Evolutionary conservation across 176 grass and related monocot genomes (phyloP).

Genomic region (Oryza longistaminata): DNA sequence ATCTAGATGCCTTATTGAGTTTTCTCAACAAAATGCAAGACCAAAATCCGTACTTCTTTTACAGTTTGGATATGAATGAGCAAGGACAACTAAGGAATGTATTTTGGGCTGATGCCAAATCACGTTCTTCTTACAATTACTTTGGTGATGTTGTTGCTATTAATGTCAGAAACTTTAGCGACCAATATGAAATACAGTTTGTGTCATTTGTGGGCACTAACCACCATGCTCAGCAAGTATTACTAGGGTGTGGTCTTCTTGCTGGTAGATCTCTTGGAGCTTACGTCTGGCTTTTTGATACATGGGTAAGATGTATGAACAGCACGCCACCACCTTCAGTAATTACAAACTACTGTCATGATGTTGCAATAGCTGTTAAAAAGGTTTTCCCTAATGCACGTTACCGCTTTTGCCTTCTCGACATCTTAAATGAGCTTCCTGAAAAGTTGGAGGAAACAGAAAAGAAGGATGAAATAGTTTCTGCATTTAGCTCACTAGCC

Average conservation of each 20-base stretch:
- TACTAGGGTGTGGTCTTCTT: slow-evolving; percentile 74
- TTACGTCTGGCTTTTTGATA: slow-evolving; percentile 80
- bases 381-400: slow-evolving; percentile 65
- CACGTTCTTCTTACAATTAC: slow-evolving; percentile 67
- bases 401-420: slow-evolving; percentile 72
- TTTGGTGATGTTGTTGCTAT: slow-evolving; percentile 78
- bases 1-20: slow-evolving; percentile 65
- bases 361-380: slow-evolving; percentile 63
- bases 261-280: slow-evolving; percentile 66
- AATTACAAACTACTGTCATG: slow-evolving; percentile 74
- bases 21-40: slow-evolving; percentile 80
- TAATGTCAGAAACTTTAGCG: slow-evolving; percentile 60
- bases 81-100: slow-evolving; percentile 82
- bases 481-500: slow-evolving; percentile 54
- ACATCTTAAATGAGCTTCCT: slow-evolving; percentile 71
- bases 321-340: slow-evolving; percentile 60
- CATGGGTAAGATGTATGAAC: slow-evolving; percentile 77
- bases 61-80: slow-evolving; percentile 81
- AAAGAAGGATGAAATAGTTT: slow-evolving; percentile 57
- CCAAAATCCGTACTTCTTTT: slow-evolving; percentile 72
- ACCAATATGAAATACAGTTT: slow-evolving; percentile 68
- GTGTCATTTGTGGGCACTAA: slow-evolving; percentile 72
- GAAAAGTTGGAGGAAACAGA: slow-evolving; percentile 60
- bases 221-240: slow-evolving; percentile 63
- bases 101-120: slow-evolving; percentile 81